Percentiles rank a stretch among this genome's conserved stretches.
Conservation (phyloP, 768 basidiomycete species). For the Mycena kentingensis region DNA sequence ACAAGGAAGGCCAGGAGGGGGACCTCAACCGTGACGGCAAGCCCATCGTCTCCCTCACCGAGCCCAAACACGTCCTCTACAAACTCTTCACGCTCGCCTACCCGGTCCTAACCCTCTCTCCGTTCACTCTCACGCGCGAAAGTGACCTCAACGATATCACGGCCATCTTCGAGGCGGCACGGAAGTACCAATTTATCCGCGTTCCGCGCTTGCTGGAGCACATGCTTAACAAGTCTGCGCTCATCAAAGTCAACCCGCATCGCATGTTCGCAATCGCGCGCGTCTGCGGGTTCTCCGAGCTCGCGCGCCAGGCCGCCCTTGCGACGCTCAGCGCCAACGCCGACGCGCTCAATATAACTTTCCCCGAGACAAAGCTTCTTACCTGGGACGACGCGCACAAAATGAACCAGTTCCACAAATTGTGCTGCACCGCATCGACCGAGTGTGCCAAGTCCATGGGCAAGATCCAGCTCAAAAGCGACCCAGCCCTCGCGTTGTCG, state of each 20-base stretch:
- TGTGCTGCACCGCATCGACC: background rate
- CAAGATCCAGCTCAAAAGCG: background rate
- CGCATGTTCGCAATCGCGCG: conserved; percentile 15
- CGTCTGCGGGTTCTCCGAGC: background rate
- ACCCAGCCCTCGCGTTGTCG: background rate
- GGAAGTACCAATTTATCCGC: conserved; percentile 6
- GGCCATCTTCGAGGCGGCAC: background rate
- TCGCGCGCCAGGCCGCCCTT: conserved; percentile 5
- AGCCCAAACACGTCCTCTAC: conserved; percentile 3
- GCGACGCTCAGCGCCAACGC: background rate
- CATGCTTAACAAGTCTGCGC: background rate
- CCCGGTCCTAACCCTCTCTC: background rate
- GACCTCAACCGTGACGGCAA: conserved; percentile 1
- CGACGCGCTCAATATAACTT: background rate
- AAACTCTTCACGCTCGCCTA: conserved; percentile 8
- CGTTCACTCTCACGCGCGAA: background rate
- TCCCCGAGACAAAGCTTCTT: conserved; percentile 5
- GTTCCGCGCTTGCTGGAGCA: background rate
- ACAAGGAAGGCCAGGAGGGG: background rate
- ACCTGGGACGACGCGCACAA: background rate
- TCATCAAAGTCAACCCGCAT: conserved; percentile 2
- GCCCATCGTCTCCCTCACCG: background rate
- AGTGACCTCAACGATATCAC: conserved; percentile 3
- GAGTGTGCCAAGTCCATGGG: background rate
- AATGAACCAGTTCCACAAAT: background rate